Percentiles rank a stretch among this genome's conserved stretches.
These are phyloP conservation scores for Pichia sporocuriosa DNA, from an alignment of 805 yeast species.

Conservation along the genomic window DNA sequence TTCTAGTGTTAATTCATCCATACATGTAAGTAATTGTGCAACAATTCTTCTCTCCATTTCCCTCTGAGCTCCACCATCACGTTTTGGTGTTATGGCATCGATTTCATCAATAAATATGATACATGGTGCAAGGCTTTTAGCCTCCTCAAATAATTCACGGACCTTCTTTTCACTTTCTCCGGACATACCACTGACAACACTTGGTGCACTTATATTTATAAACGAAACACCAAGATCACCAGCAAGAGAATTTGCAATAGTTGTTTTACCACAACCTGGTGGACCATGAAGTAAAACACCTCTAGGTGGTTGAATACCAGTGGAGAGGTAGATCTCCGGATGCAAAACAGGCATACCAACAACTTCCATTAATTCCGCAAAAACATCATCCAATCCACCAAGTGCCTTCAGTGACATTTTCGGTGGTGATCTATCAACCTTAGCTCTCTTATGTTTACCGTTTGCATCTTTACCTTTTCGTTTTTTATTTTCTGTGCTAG, in stretches of 20 bases:
- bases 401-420: conserved; percentile 58
- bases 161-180: conserved; percentile 95
- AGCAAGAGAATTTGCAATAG: conserved; percentile 93
- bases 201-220: conserved; percentile 86
- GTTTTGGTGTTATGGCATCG: conserved; percentile 95
- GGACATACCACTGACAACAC: conserved; percentile 98
- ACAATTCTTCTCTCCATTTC: conserved; percentile 98
- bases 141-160: conserved; percentile 90
- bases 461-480: conserved; percentile 40
- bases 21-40: conserved; percentile 88
- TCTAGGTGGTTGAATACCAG: conserved; percentile 93
- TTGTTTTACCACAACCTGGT: conserved; percentile 98
- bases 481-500: conserved; percentile 20
- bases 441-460: conserved; percentile 20
- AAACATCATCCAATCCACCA: conserved; percentile 87
- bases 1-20: conserved; percentile 85
- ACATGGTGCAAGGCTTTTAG: conserved; percentile 85
- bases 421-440: conserved; percentile 62
- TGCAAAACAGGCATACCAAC: conserved; percentile 89
- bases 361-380: conserved; percentile 80
- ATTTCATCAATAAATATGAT: conserved; percentile 91
- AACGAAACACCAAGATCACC: conserved; percentile 93
- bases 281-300: conserved; percentile 96
- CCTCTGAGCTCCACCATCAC: conserved; percentile 98
- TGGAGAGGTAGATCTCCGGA: conserved; percentile 80